Base-by-base conservation (phyloP, 177 flowering plant species). In the Vitis hybrid region DNA sequence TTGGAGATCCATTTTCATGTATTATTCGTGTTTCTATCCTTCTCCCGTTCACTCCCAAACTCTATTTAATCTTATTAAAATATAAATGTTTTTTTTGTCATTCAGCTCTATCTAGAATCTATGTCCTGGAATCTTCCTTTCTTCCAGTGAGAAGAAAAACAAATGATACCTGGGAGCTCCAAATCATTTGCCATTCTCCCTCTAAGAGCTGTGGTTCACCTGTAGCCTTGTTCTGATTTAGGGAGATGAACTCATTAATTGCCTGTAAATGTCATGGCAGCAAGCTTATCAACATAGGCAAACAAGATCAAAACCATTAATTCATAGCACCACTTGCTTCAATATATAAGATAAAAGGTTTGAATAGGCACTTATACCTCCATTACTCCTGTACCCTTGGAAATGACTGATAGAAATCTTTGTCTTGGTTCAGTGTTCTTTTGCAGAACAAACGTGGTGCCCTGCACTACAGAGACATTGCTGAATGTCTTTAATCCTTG, bases 361-460 rank as follows among this genome's bases (percentile, higher is more conserved):
- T 15, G 3, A 45, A 10, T 52, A 19, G n/a, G 13, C 5, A 57
- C 72, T 20, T 67, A 64, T 65, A 92, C 98, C 91, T 95, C 84
- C 71, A 4, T 58, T 31, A 90, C 89, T 72, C 80, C 79, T 22
- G 66, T 75, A 15, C 81, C 89, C 8, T 84, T 76, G 6, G 93
- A 82, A 77, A 95, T 90, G 48, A 90, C 85, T 15, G 86, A 67
- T 1, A 93, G 79, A 78, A 95, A 76, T 70, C 67, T 82, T 76
- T 95, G 99, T 78, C 96, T 82, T 19, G 93, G 90, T 67, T 86
- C 96, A 70, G 84, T 88, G 77, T 75, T 80, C 91, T 93, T 95
- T 73, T 95, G 99, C 62, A 95, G 88, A 67, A 95, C 96, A 86
- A 95, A 93, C 71, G 97, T 93, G 80, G 98, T 93, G 72, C 97